Evolutionary conservation across 2,329 filamentous ascomycete species (phyloP).

Genomic region (Cladorrhinum sp.): DNA sequence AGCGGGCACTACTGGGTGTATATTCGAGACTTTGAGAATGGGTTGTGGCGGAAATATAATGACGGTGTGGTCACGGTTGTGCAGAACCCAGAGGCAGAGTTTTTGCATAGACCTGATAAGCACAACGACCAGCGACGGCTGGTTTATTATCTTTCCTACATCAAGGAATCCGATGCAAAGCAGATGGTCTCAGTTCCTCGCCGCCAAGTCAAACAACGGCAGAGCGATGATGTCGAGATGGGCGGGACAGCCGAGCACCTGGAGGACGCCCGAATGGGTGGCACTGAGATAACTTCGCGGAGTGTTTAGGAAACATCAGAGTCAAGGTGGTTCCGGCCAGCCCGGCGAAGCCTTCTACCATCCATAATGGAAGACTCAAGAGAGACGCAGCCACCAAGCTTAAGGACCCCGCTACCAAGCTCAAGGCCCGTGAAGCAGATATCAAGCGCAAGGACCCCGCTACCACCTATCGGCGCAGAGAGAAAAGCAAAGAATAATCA

Average conservation of each 20-base stretch:
- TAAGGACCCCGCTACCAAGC: too few species aligned
- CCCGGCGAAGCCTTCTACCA: too few species aligned
- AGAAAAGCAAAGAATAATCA: too few species aligned
- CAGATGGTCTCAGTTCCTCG: constrained; percentile 26
- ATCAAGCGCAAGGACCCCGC: too few species aligned
- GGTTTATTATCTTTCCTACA: constrained; percentile 45
- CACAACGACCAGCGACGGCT: constrained; percentile 63
- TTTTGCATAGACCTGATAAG: constrained; percentile 60
- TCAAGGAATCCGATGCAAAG: constrained; percentile 29
- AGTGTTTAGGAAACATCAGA: too few species aligned
- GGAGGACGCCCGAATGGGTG: background rate
- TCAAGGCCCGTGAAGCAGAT: too few species aligned
- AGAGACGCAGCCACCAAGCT: too few species aligned
- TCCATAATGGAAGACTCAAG: too few species aligned
- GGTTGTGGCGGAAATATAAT: constrained; percentile 96
- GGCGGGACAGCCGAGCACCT: background rate
- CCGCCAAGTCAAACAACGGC: background rate
- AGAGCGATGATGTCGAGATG: background rate
- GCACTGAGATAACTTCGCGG: too few species aligned
- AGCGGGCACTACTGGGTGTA: constrained; percentile 94
- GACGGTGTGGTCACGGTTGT: constrained; percentile 48
- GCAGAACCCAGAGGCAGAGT: constrained; percentile 38
- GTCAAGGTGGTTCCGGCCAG: too few species aligned
- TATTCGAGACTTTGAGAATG: constrained; percentile 80
- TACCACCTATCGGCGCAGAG: too few species aligned